Base-by-base conservation (phyloP, 768 basidiomycete species). In the Panus rudis region DNA sequence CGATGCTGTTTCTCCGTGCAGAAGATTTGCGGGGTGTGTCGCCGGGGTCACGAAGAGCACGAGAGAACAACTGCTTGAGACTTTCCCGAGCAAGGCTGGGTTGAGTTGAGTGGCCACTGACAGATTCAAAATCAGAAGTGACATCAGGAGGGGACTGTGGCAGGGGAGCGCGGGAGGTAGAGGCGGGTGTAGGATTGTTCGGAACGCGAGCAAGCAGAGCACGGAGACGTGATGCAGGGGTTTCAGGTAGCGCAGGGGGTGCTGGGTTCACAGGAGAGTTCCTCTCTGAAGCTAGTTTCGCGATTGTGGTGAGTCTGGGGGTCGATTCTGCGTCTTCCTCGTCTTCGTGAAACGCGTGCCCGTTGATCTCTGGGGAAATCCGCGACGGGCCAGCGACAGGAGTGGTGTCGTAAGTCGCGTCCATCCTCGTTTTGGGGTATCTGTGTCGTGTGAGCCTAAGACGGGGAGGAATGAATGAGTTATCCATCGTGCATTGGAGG, bases 1-100 rank as follows among this genome's bases (percentile, higher is more conserved):
- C 78, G 37, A 80, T 67, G 55, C 79, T 84, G 51, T 75, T 80
- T 56, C 78, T 63, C 42, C 78, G 63, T n/a, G 43, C 57, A 49
- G 66, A 7, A 55, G 13, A 24, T 49, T 79, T 85, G 55, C 72
- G 70, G 2, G 84, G 80, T 4, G 81, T 83, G 50, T 75, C 71
- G 3, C 76, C 80, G 1, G 81, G 72, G 17, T 81, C 78, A 28
- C 78, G 75, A 37, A 78, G 64, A 2, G 79, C 81, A 43, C 70
- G 71, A n/a, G 75, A 75, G 55, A 88, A 84, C 23, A 88, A 66
- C 45, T 76, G 71, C 55, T 70, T 81, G 35, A 87, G 55, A 56
- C 70, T 80, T 50, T 77, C 74, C 37, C 73, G 73, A 14, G 75
- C 73, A 39, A 73, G 52, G 43, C 75, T 79, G 22, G 71, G 70